A percentile compares a stretch with the other conserved stretches of the same genome.
These are phyloP conservation scores for Pseudogymnoascus sp. DNA, from an alignment of 2,329 filamentous ascomycete species.

Conservation along the genomic window DNA sequence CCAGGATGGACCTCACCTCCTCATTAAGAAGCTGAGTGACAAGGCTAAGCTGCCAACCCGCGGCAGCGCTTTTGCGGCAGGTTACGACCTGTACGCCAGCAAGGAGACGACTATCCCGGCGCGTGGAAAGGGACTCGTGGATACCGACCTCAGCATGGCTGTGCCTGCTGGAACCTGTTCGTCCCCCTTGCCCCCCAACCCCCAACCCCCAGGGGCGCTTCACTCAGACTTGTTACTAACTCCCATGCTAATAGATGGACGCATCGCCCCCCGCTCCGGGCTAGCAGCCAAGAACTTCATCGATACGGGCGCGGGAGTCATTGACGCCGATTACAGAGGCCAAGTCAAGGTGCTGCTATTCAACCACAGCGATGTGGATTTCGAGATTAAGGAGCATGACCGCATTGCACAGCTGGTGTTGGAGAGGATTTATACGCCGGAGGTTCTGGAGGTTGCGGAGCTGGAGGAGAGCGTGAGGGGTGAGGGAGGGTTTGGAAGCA, in stretches of 20 bases:
- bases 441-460: conserved; percentile 80
- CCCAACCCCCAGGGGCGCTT: too few relatives aligned
- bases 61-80: conserved; percentile 81
- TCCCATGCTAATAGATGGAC: conserved; percentile 54
- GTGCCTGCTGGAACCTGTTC: conserved; percentile 84
- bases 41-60: conserved; percentile 77
- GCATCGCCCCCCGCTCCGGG: conserved; percentile 83
- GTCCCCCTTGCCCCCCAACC: conserved; percentile 26
- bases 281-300: conserved; percentile 92
- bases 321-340: conserved; percentile 94
- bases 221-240: background rate
- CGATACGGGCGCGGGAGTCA: conserved; percentile 90
- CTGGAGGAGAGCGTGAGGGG: conserved; percentile 86
- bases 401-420: conserved; percentile 88
- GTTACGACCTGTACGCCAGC: conserved; percentile 86
- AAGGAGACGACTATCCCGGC: conserved; percentile 68
- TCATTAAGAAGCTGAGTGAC: conserved; percentile 76
- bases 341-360: conserved; percentile 92
- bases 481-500: conserved; percentile 86
- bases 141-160: conserved; percentile 85
- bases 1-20: conserved; percentile 19
- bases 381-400: conserved; percentile 74
- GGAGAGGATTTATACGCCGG: conserved; percentile 89
- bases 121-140: conserved; percentile 75
- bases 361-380: conserved; percentile 80